Base-by-base conservation (phyloP, 2,329 filamentous ascomycete species). In the Catunica adiposa region DNA sequence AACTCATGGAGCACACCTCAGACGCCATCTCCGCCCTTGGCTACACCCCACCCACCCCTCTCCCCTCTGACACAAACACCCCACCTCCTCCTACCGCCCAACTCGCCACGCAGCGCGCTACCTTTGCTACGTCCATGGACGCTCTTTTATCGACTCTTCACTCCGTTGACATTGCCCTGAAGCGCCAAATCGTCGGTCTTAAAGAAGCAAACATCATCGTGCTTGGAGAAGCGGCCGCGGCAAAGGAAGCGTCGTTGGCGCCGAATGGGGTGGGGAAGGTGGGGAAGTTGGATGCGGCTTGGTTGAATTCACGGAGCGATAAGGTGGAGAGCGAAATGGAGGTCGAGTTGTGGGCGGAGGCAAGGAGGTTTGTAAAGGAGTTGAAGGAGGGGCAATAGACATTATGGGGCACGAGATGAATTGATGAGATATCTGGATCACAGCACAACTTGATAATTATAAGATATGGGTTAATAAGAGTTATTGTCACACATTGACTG, bases 271-370 rank as follows among this genome's bases (percentile, higher is more conserved):
- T 72, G 56, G 78, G 73, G 22, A 73, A 72, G 62, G 76, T 80
- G 34, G 78, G 77, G 8, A 71, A 70, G 26, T 72, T 96, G 54
- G 89, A 96, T 65, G 83, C 94, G 14, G 89, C 89, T 31, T 90
- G 86, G 79, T 69, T 97, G 62, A 97, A 96, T 65, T 89, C 86
- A 63, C 78, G 87, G 57, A 87, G 86, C 59, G 84, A 86, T 60
- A 83, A 83, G 60, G 85, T 94, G 22, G 86, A 86, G 56, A 79
- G 82, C 63, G 84, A 87, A 60, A 92, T 90, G 75, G 88, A 94
- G 64, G 78, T 79, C 1, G 87, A 96, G 69, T 70, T 94, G 47
- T 84, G 90, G 80, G 74, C 59, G 4, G 68, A 67, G 55, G 68
- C 68, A 14, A 67, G 66, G 56, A 63, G 62, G 9, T 65, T 71